Evolutionary conservation across 1,284 basidiomycete genomes (phyloP).

Genomic region (Clitocybe nebularis): DNA sequence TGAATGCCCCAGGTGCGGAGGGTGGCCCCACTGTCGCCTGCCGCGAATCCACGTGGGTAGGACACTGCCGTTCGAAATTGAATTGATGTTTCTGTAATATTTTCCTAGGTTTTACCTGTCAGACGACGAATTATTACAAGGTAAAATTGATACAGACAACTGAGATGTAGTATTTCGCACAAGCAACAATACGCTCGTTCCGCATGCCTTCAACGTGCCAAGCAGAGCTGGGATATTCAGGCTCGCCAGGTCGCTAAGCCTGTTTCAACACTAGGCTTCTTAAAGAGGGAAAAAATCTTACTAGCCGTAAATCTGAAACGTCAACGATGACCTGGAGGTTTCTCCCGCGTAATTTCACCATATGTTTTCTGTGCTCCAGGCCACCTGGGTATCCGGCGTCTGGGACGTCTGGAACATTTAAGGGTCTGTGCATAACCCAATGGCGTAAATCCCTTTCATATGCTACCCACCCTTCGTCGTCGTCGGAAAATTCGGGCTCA

Average conservation of each 20-base stretch:
- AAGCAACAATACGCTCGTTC: slow-evolving; percentile 50
- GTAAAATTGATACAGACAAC: slow-evolving; percentile 26
- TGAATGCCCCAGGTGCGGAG: slow-evolving; percentile 46
- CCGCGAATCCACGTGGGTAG: slow-evolving; percentile 35
- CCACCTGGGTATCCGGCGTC: slow-evolving; percentile 37
- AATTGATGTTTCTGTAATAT: slow-evolving; percentile 32
- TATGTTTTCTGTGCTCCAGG: slow-evolving; percentile 32
- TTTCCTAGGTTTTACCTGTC: slow-evolving; percentile 28
- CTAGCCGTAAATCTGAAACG: slow-evolving; percentile 39
- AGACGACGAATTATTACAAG: background rate
- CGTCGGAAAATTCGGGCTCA: slow-evolving; percentile 43
- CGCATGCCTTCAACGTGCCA: slow-evolving; percentile 59
- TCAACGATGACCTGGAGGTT: slow-evolving; percentile 44
- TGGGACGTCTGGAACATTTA: slow-evolving; percentile 44
- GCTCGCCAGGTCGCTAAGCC: slow-evolving; percentile 36
- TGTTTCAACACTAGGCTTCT: too few relatives aligned
- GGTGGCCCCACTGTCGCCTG: slow-evolving; percentile 41
- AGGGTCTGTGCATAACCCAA: slow-evolving; percentile 41
- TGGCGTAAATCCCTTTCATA: slow-evolving; percentile 37
- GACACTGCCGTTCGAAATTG: slow-evolving; percentile 49
- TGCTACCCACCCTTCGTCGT: slow-evolving; percentile 41
- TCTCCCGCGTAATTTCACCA: slow-evolving; percentile 32
- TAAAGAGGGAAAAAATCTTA: slow-evolving; percentile 22
- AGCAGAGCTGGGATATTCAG: slow-evolving; percentile 32
- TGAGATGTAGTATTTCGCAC: slow-evolving; percentile 39